Percentiles rank a stretch among this genome's conserved stretches.
Conservation (phyloP, 225 moss, liverwort and hornwort species). For the Pseudisothecium myosuroides region DNA sequence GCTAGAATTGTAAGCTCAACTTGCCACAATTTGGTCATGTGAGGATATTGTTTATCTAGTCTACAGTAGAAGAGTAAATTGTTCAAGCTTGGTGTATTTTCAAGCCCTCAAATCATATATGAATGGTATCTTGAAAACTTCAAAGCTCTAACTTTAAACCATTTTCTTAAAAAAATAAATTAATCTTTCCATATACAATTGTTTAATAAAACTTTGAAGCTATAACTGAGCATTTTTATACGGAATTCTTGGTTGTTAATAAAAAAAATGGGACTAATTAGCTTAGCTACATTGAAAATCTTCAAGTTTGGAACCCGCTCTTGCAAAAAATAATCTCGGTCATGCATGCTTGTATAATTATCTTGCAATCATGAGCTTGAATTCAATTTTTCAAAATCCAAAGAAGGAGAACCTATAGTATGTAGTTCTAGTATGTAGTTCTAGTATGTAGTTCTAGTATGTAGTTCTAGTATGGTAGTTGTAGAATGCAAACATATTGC, state of each 20-base stretch:
- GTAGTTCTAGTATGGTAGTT: accelerated
- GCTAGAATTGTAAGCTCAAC: neutral
- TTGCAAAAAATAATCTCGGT: neutral
- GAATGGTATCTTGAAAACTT: neutral
- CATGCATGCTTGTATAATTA: neutral
- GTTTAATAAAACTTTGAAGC: neutral
- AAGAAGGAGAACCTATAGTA: accelerated
- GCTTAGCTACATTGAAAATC: neutral
- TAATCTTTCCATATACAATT: neutral
- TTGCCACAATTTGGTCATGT: neutral
- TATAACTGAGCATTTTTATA: neutral
- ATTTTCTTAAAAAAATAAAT: neutral
- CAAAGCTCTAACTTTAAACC: neutral
- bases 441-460: no score
- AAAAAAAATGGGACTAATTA: neutral
- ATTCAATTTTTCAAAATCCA: neutral
- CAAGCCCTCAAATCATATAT: accelerated
- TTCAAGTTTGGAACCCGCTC: accelerated
- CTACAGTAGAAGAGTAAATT: neutral
- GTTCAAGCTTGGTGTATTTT: neutral
- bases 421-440: no score
- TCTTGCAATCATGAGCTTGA: neutral
- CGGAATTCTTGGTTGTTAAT: accelerated
- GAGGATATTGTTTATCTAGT: neutral
- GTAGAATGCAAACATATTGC: neutral